Conservation (phyloP, 2,329 filamentous ascomycete species). For the Leptographium lundbergii region DNA sequence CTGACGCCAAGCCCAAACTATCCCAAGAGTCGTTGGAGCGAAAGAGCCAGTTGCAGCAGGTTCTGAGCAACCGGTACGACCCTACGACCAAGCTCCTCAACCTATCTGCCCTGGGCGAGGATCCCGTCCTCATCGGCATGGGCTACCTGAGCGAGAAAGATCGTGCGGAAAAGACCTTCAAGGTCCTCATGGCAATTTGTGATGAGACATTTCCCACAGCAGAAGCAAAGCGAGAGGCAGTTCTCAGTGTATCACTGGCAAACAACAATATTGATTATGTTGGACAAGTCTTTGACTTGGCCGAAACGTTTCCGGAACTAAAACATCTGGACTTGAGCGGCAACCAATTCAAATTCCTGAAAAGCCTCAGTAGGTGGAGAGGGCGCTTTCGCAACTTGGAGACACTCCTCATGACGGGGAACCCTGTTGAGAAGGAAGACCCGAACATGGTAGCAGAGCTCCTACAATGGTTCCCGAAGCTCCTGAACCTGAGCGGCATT, state of each 20-base stretch:
- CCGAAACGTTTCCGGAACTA: conserved; percentile 70
- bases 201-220: conserved; percentile 61
- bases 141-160: conserved; percentile 63
- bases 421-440: conserved; percentile 53
- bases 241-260: conserved; percentile 70
- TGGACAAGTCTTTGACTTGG: conserved; percentile 57
- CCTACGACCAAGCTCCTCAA: conserved; percentile 62
- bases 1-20: conserved; percentile 21
- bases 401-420: conserved; percentile 66
- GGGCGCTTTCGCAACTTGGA: conserved; percentile 67
- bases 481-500: conserved; percentile 63
- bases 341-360: conserved; percentile 61
- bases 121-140: conserved; percentile 57
- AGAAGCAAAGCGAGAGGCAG: conserved; percentile 61
- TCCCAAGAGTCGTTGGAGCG: conserved; percentile 44
- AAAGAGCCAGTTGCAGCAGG: conserved; percentile 54
- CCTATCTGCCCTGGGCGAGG: conserved; percentile 63
- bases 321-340: conserved; percentile 80
- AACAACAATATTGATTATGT: conserved; percentile 69
- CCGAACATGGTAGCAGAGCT: conserved; percentile 56
- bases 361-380: conserved; percentile 62
- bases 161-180: conserved; percentile 77
- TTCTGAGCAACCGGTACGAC: conserved; percentile 67
- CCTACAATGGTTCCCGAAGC: conserved; percentile 68
- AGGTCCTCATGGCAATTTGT: conserved; percentile 78